phyloP scores from a whole-genome alignment of 1,284 basidiomycete species.

The Agaricales sp. region DNA sequence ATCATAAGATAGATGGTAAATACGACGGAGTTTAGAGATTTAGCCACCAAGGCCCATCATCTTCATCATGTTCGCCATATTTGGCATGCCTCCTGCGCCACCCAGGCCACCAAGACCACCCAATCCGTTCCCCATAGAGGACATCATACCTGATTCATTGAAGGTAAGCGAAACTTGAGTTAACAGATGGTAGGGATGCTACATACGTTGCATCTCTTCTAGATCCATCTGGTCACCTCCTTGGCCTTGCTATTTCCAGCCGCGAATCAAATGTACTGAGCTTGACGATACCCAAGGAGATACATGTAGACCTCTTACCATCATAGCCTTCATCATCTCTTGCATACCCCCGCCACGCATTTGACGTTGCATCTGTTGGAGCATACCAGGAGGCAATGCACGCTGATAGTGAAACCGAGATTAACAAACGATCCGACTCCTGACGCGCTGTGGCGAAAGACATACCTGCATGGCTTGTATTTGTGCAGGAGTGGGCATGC shows the following conservation, averaged over 20 bases:
- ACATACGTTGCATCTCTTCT: conserved; percentile 79
- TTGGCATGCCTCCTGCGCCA: conserved; percentile 47
- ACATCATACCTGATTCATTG: conserved; percentile 58
- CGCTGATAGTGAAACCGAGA: no score
- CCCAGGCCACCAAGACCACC: conserved; percentile 38
- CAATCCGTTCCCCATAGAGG: conserved; percentile 60
- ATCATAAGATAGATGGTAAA: no score
- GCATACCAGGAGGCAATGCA: conserved; percentile 82
- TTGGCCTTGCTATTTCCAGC: conserved; percentile 47
- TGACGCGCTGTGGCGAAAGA: conserved; percentile 8
- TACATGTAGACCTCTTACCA: conserved; percentile 30
- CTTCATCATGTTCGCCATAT: conserved; percentile 70
- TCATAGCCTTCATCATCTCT: conserved; percentile 95
- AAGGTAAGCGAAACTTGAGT: conserved; percentile 7
- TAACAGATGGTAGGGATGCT: conserved; percentile 7
- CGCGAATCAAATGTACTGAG: no score
- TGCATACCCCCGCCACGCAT: conserved; percentile 84
- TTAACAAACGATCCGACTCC: conserved; percentile 9
- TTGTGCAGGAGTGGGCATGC: conserved; percentile 86
- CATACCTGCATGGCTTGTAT: conserved; percentile 85
- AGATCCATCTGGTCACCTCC: conserved; percentile 76
- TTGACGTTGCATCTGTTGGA: conserved; percentile 78
- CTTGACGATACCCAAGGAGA: no score
- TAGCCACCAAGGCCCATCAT: conserved; percentile 37
- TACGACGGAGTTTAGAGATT: background rate